These are phyloP conservation scores for Hortiboletus campestris DNA, from an alignment of 768 basidiomycete species.

Conservation along the genomic window DNA sequence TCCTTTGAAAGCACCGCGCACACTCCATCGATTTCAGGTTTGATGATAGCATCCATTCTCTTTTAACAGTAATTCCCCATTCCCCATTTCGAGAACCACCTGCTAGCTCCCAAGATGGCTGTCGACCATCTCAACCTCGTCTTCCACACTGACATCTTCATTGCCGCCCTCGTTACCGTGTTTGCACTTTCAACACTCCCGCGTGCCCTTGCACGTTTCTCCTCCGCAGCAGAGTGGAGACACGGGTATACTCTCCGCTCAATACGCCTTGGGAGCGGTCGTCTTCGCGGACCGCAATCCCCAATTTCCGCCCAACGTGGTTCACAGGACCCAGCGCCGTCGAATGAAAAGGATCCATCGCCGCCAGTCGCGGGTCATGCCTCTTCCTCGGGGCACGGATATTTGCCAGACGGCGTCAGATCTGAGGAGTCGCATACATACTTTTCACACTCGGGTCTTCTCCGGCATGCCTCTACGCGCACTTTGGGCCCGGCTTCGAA, in stretches of 20 bases:
- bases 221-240: slow-evolving; percentile 51
- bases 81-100: neutral
- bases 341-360: slow-evolving; percentile 8
- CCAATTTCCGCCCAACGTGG: neutral
- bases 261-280: slow-evolving; percentile 11
- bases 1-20: slow-evolving; percentile 13
- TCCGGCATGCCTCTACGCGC: slow-evolving; percentile 15
- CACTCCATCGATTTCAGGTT: neutral
- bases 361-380: slow-evolving; percentile 7
- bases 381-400: slow-evolving; percentile 24
- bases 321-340: neutral
- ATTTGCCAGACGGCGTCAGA: slow-evolving; percentile 5
- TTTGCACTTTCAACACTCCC: slow-evolving; percentile 49
- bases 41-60: neutral
- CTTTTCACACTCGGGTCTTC: slow-evolving; percentile 25
- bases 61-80: neutral
- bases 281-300: slow-evolving; percentile 7
- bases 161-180: slow-evolving; percentile 40
- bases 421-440: slow-evolving; percentile 30
- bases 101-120: slow-evolving; percentile 9
- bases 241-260: slow-evolving; percentile 49
- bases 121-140: slow-evolving; percentile 21
- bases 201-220: slow-evolving; percentile 51
- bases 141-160: slow-evolving; percentile 44
- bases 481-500: slow-evolving; percentile 7